Percentiles rank a stretch among this genome's conserved stretches.
Evolutionary conservation across 2,329 filamentous ascomycete genomes (phyloP).

Genomic region (Fusarium luffae): DNA sequence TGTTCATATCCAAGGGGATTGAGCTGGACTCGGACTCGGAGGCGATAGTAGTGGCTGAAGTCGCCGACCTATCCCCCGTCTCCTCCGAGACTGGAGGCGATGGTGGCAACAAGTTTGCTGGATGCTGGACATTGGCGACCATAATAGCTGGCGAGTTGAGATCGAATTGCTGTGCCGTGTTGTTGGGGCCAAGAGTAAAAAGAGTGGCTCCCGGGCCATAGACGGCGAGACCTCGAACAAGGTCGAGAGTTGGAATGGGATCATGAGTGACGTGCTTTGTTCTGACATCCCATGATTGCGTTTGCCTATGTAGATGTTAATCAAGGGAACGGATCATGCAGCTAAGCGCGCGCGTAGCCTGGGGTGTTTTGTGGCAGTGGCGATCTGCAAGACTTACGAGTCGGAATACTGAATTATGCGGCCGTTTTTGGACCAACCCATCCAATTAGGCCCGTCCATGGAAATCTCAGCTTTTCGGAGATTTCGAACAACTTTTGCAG

Average conservation of each 20-base stretch:
- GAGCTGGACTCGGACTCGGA: conserved; percentile 67
- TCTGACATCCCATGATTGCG: conserved; percentile 93
- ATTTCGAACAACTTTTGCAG: conserved; percentile 88
- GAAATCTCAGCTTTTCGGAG: conserved; percentile 82
- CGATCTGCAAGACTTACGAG: conserved; percentile 69
- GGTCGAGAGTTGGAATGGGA: conserved; percentile 84
- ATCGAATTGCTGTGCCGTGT: conserved; percentile 95
- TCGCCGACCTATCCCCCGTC: conserved; percentile 64
- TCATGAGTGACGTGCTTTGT: conserved; percentile 98
- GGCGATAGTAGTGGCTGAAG: conserved; percentile 59
- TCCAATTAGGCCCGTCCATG: conserved; percentile 86
- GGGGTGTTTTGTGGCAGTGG: conserved; percentile 42
- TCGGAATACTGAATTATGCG: conserved; percentile 93
- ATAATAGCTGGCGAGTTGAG: conserved; percentile 83
- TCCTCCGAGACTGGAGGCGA: conserved; percentile 86
- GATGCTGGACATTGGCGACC: conserved; percentile 88
- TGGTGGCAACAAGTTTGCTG: conserved; percentile 80
- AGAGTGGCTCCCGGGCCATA: conserved; percentile 91
- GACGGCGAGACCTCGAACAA: conserved; percentile 83
- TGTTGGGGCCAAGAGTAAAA: conserved; percentile 88
- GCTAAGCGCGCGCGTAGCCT: conserved; percentile 61
- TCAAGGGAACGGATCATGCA: conserved; percentile 44
- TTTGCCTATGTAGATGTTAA: conserved; percentile 72
- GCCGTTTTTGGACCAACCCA: conserved; percentile 98
- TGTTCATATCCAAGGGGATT: conserved; percentile 65